Conservation (phyloP, 768 basidiomycete genomes). For the Lactarius sanguifluus region DNA sequence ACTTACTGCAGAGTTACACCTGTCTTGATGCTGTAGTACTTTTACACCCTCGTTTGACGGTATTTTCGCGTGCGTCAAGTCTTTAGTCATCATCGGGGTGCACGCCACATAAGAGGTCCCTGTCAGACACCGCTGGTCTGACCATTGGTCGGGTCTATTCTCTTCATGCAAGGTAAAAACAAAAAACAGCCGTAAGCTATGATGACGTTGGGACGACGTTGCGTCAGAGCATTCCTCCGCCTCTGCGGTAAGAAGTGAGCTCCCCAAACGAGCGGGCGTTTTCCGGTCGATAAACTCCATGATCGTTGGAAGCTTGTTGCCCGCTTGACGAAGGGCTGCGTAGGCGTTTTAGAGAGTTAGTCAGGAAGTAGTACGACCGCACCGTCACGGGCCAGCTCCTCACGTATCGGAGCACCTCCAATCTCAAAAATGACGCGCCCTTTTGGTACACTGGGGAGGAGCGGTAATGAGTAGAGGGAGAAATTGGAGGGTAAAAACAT, state of each 20-base stretch:
- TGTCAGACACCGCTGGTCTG: not conserved
- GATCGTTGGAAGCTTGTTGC: conserved; percentile 79
- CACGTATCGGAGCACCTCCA: conserved; percentile 84
- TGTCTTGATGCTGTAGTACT: too few species aligned
- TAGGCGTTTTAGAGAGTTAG: conserved; percentile 6
- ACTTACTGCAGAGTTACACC: too few species aligned
- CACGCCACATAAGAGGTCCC: not conserved
- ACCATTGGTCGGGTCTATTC: conserved; percentile 7
- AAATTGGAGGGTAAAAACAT: conserved; percentile 31
- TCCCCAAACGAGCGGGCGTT: conserved; percentile 74
- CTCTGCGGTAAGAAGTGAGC: conserved; percentile 45
- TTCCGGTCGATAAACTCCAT: conserved; percentile 81
- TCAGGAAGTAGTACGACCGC: conserved; percentile 30
- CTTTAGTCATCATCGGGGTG: not conserved
- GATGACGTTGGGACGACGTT: conserved; percentile 5
- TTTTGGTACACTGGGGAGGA: conserved; percentile 62
- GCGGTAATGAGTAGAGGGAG: not conserved
- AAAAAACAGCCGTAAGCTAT: conserved; percentile 9
- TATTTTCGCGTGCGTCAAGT: not conserved
- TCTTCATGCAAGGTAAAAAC: not conserved
- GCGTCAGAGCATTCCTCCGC: not conserved
- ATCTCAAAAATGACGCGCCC: conserved; percentile 94
- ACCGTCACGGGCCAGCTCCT: conserved; percentile 93
- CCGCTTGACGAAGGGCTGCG: conserved; percentile 83
- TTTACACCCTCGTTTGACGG: too few species aligned